Conservation (phyloP, 306 rosid genomes). For the peach (Prunus persica) region Prunus_persica_NCBIv2 NC_034016.1:20040501-20041000, state of each 20-base stretch:
- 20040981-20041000: neutral
- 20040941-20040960: neutral
- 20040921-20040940: neutral
- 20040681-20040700: too few species aligned
- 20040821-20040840: too few species aligned
- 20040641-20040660: too few species aligned
- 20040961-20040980: neutral
- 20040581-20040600: neutral
- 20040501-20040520: constrained; percentile 52
- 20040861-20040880: neutral
- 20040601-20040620: neutral
- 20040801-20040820: too few species aligned
- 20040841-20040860: too few species aligned
- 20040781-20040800: too few species aligned
- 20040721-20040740: too few species aligned
- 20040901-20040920: neutral
- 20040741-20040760: too few species aligned
- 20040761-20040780: too few species aligned
- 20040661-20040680: too few species aligned
- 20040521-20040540: constrained; percentile 51
- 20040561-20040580: constrained; percentile 38
- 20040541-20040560: constrained; percentile 53
- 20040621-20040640: neutral
- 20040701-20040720: too few species aligned
- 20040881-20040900: neutral